phyloP scores from a whole-genome alignment of 441 rosid genomes.

The Biscutella auriculata region DNA sequence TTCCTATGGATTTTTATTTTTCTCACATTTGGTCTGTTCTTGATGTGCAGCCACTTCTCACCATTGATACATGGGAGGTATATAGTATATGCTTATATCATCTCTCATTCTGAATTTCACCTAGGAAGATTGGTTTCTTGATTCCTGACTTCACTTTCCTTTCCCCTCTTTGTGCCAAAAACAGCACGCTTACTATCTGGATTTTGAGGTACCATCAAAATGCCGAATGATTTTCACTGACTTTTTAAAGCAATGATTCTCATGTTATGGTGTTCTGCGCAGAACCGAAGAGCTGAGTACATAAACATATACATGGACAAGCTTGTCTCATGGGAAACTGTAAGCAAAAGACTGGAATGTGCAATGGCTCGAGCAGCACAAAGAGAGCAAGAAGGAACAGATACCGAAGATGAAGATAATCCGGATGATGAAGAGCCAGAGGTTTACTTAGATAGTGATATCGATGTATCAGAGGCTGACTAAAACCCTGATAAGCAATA shows the following conservation, averaged over 20 bases:
- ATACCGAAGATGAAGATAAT: slow-evolving; percentile 36
- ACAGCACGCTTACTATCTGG: slow-evolving; percentile 94
- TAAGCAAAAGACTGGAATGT: slow-evolving; percentile 45
- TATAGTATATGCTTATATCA: slow-evolving; percentile 17
- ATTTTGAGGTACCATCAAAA: slow-evolving; percentile 51
- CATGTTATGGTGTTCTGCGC: slow-evolving; percentile 10
- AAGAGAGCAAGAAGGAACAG: slow-evolving; percentile 54
- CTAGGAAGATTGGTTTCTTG: slow-evolving; percentile 1
- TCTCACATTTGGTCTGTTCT: slow-evolving; percentile 10
- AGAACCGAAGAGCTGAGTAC: slow-evolving; percentile 67
- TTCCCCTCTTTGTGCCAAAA: background rate
- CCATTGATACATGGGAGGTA: slow-evolving; percentile 98
- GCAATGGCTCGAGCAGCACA: slow-evolving; percentile 48
- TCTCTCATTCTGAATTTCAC: background rate
- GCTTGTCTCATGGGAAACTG: slow-evolving; percentile 90
- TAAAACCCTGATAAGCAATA: slow-evolving; percentile 7
- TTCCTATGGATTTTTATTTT: background rate
- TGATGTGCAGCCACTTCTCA: slow-evolving; percentile 68
- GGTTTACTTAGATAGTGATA: slow-evolving; percentile 41
- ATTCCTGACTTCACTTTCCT: slow-evolving; percentile 1
- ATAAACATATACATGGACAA: slow-evolving; percentile 54
- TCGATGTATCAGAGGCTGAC: slow-evolving; percentile 39
- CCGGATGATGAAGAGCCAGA: slow-evolving; percentile 22
- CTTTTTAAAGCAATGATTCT: background rate
- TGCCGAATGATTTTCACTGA: background rate